Evolutionary conservation across 805 yeast genomes (phyloP).

Genomic region (Kregervanrija pseudodelftensis): DNA sequence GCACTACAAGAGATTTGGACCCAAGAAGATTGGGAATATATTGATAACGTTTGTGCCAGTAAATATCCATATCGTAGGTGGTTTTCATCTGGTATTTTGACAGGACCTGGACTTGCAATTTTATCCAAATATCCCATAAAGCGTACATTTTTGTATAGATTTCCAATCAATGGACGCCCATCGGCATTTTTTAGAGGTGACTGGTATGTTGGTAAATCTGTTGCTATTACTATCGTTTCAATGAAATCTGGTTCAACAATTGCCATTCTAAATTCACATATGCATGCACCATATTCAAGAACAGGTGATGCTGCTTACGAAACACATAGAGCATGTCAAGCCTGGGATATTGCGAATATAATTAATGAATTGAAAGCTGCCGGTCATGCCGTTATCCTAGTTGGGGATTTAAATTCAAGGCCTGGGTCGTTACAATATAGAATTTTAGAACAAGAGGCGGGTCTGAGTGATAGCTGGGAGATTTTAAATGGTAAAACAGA

Average conservation of each 20-base stretch:
- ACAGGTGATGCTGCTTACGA: slow-evolving; percentile 84
- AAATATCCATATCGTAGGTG: slow-evolving; percentile 58
- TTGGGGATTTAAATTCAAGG: slow-evolving; percentile 86
- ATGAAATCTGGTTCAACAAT: slow-evolving; percentile 45
- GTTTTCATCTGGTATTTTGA: slow-evolving; percentile 74
- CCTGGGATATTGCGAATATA: slow-evolving; percentile 84
- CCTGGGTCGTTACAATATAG: slow-evolving; percentile 82
- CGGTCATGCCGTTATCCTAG: slow-evolving; percentile 81
- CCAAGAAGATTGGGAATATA: slow-evolving; percentile 69
- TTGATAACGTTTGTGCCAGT: slow-evolving; percentile 37
- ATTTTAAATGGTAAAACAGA: slow-evolving; percentile 46
- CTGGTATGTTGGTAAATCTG: slow-evolving; percentile 93
- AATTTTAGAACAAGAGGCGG: slow-evolving; percentile 62
- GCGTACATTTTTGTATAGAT: slow-evolving; percentile 70
- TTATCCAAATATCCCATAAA: slow-evolving; percentile 79
- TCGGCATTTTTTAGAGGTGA: slow-evolving; percentile 92
- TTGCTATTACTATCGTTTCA: slow-evolving; percentile 63
- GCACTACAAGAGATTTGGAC: slow-evolving; percentile 97
- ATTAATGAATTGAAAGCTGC: slow-evolving; percentile 55
- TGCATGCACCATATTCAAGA: slow-evolving; percentile 92
- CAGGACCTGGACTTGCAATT: slow-evolving; percentile 91
- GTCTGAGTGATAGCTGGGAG: slow-evolving; percentile 79
- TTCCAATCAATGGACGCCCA: slow-evolving; percentile 91
- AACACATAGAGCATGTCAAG: slow-evolving; percentile 90
- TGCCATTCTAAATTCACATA: slow-evolving; percentile 83